Evolutionary conservation across 2,329 filamentous ascomycete species (phyloP), one percentile per base, ranked within the genome.

Genomic region (Tothia fuscella): DNA sequence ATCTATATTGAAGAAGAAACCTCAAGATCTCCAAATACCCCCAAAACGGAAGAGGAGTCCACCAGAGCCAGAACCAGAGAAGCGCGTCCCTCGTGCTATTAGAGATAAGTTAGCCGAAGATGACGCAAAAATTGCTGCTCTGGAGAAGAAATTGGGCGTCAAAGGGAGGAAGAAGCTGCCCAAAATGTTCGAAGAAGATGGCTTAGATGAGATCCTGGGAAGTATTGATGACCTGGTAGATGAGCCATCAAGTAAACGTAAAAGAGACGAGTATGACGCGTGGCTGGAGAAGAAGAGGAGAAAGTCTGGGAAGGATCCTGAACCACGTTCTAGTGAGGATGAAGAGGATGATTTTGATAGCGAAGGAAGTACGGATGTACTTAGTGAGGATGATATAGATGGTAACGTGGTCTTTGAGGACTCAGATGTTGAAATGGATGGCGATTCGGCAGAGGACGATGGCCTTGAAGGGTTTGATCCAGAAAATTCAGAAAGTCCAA

Each of bases 121-220:
- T 45, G 87, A 96, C 53, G 83, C 78, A 2, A 86, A 94, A 51
- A 96, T 98, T 50, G 80, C 81, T 16, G 78, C 78, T 3, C 66
- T 95, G 24, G 91, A 98, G 63, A 87, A 80, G 58, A 93, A 84
- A 54, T 65, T 98, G 3, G 89, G 91, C 0, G 71, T 95, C 25
- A 84, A 80, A 55, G 76, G 77, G 19, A 81, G 80, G 46, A 93
- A 86, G 54, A 79, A 74, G 24, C 60, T 85, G 4, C 78, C 80
- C 0, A 80, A 82, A 49, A 69, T 77, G 0, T 86, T 88, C 51
- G 72, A 76, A 16, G 83, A 93, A 5, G 88, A 95, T 54, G 89
- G 87, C 0, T 64, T 96, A 2, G 85, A 80, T 31, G 81, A 83
- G 42, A 60, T 98, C 3, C 64, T 95, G 16, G 81, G 76, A 6